Percentiles rank a stretch among this genome's conserved stretches.
Evolutionary conservation across 345 rosid species (phyloP).

Genomic region (Gossypium anomalum): DNA sequence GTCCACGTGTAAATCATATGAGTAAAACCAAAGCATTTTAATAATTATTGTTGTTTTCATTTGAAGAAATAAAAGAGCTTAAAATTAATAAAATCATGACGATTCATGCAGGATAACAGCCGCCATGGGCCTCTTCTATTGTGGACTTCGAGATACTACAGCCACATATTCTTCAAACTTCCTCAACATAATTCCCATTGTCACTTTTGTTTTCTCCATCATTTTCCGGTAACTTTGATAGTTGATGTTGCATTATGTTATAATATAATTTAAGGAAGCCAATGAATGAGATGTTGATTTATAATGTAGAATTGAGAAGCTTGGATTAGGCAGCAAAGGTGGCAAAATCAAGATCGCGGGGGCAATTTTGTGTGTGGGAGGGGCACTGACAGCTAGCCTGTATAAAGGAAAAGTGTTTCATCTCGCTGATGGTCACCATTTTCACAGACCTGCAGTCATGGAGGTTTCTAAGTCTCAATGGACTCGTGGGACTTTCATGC

Average conservation of each 20-base stretch:
- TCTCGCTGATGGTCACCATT: neutral
- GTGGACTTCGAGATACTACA: constrained; percentile 42
- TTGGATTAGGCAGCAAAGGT: constrained; percentile 22
- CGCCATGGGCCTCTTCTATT: constrained; percentile 41
- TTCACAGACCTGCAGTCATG: neutral
- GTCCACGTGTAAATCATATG: no score
- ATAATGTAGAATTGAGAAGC: constrained; percentile 34
- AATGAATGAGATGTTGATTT: neutral
- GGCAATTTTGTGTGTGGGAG: constrained; percentile 35
- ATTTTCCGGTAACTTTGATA: constrained; percentile 26
- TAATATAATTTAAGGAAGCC: neutral
- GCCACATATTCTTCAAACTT: constrained; percentile 44
- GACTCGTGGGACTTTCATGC: constrained; percentile 36
- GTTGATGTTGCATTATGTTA: neutral
- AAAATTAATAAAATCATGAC: no score
- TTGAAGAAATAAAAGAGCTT: no score
- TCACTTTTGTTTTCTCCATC: constrained; percentile 37
- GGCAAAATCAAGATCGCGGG: constrained; percentile 37
- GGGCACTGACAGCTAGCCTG: constrained; percentile 24
- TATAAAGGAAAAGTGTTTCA: constrained; percentile 33
- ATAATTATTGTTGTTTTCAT: no score
- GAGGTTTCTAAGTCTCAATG: constrained; percentile 3
- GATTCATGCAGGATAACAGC: constrained; percentile 27
- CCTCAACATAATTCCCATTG: constrained; percentile 37
- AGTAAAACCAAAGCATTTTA: no score